Conservation (phyloP, 2,329 filamentous ascomycete species). For the Hymenoscyphus fructigenus region DNA sequence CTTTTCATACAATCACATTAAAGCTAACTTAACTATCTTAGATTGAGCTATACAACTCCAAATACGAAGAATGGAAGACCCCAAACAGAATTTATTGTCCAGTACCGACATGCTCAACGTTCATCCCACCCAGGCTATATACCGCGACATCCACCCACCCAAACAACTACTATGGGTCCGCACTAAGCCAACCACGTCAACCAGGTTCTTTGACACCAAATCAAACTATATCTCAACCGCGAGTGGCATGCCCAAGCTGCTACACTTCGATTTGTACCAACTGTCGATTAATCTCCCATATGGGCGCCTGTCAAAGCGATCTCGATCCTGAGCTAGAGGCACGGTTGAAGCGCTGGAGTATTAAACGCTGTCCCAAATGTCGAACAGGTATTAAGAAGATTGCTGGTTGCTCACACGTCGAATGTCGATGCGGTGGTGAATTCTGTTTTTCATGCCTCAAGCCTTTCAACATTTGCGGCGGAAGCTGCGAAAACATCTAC, state of each 20-base stretch:
- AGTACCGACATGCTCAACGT: conserved; percentile 46
- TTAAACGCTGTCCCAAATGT: conserved; percentile 51
- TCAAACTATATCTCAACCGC: conserved; percentile 13
- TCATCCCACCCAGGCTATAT: conserved; percentile 41
- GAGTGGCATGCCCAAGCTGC: conserved; percentile 46
- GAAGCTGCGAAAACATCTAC: conserved; percentile 18
- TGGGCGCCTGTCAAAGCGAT: conserved; percentile 39
- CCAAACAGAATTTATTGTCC: conserved; percentile 49
- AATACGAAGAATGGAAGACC: conserved; percentile 49
- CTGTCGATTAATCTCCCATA: conserved; percentile 45
- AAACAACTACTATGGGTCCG: conserved; percentile 15
- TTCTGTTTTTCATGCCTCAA: conserved; percentile 48
- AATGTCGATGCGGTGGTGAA: conserved; percentile 49
- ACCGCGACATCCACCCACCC: not conserved
- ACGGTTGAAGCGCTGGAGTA: conserved; percentile 44
- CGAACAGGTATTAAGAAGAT: conserved; percentile 47
- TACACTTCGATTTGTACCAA: conserved; percentile 41
- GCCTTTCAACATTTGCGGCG: conserved; percentile 32
- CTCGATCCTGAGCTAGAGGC: conserved; percentile 37
- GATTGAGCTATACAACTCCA: conserved; percentile 40
- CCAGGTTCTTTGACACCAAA: conserved; percentile 11
- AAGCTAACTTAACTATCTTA: conserved; percentile 16
- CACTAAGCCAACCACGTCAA: not conserved
- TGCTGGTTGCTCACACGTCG: conserved; percentile 49
- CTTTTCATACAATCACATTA: too few relatives aligned